Evolutionary conservation across 805 yeast species (phyloP), one percentile per base, ranked within the genome.

Genomic region (Candida taoyuanica): DNA sequence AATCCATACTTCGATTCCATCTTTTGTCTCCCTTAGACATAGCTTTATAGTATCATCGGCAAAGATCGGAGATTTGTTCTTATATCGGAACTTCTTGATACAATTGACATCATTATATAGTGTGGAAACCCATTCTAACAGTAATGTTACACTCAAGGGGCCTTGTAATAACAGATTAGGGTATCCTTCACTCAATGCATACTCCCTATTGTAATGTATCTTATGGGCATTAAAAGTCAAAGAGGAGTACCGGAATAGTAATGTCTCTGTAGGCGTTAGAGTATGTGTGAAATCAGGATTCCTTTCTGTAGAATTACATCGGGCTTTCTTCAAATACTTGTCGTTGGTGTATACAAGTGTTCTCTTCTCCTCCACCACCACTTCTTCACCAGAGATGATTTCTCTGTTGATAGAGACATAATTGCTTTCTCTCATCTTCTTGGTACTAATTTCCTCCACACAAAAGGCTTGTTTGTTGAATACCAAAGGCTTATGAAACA

Each of bases 181-280:
- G 34, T 86, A 74, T 1, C 73, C 68, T 52, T 91, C 98, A 2
- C 50, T 52, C 4, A 37, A 48, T 7, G 86, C 70, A 55, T 85
- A 85, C 1, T 47, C 46, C 5, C 59, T 56, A 53, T 85, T 85
- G 58, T 78, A 80, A 61, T 91, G 98, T 28, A 91, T 85, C 41
- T 73, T 71, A 60, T 91, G 98, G 4, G 94, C 70, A 56, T 91
- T 91, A 62, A 79, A 80, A 1, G 93, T 80, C 37, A 93, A 58
- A 11, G 85, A 81, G 31, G 91, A 79, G 61, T 78, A 85, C 44
- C 86, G 64, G 47, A 78, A 70, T 25, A 78, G 65, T 28, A 75
- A 67, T 7, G 66, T 53, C 37, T 62, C 60, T 5, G 73, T 53
- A 29, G 74, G 71, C 17, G 39, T 61, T 29, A 67, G 51, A 17